Percentiles rank a stretch among this genome's conserved stretches.
Conservation (phyloP, 768 basidiomycete genomes). For the Lyophyllum atratum region DNA sequence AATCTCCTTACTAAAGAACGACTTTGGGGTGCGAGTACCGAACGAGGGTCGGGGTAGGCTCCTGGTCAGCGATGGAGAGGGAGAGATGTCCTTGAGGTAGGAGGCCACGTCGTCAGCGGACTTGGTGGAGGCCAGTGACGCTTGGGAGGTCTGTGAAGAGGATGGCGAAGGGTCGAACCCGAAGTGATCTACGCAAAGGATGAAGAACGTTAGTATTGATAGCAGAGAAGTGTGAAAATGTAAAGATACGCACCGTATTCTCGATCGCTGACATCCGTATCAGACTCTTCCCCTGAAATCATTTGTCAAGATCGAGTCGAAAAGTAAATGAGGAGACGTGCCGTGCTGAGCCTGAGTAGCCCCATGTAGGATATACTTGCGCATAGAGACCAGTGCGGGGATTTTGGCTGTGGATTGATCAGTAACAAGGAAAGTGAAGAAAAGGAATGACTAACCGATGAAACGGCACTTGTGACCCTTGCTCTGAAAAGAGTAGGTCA, state of each 20-base stretch:
- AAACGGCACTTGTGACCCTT: not conserved
- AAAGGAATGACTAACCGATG: not conserved
- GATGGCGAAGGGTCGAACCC: not conserved
- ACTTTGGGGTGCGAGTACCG: not conserved
- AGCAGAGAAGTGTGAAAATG: too few relatives aligned
- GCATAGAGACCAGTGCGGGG: not conserved
- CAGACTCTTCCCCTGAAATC: not conserved
- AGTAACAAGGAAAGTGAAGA: not conserved
- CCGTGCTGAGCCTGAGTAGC: not conserved
- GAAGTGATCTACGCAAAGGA: not conserved
- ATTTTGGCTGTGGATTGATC: not conserved
- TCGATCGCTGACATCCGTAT: not conserved
- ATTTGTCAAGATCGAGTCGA: not conserved
- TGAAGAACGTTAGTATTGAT: too few relatives aligned
- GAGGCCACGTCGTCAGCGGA: not conserved
- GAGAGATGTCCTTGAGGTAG: not conserved
- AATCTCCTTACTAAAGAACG: too few relatives aligned
- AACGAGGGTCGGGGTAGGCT: not conserved
- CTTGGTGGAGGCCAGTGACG: not conserved
- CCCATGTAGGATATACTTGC: not conserved
- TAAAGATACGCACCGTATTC: too few relatives aligned
- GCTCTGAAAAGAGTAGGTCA: not conserved
- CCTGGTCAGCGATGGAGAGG: not conserved
- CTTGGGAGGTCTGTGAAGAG: not conserved
- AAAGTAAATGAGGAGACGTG: not conserved